phyloP scores from a whole-genome alignment of 2,329 filamentous ascomycete species.

The Trichoderma asperellum region DNA sequence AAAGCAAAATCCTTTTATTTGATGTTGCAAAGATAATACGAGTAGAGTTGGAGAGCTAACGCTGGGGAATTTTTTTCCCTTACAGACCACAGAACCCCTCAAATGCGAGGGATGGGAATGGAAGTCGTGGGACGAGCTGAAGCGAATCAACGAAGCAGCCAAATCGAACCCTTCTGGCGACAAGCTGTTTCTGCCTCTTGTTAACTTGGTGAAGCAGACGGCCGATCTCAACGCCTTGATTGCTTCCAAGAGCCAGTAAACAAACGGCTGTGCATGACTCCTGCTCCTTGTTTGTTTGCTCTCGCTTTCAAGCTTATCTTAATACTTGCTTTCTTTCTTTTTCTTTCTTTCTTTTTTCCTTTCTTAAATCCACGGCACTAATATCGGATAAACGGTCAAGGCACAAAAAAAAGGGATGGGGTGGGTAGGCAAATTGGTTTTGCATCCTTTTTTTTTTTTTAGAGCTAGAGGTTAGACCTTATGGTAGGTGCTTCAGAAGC shows the following conservation, averaged over 20 bases:
- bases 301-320: background rate
- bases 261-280: background rate
- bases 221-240: slow-evolving; percentile 33
- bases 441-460: background rate
- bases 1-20: background rate
- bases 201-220: slow-evolving; percentile 38
- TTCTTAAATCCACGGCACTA: background rate
- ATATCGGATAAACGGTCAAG: background rate
- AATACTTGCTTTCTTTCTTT: background rate
- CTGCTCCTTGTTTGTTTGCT: background rate
- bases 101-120: slow-evolving; percentile 58
- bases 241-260: background rate
- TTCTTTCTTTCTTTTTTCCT: background rate
- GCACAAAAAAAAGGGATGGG: background rate
- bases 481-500: background rate
- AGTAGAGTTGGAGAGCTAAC: background rate
- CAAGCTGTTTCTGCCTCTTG: slow-evolving; percentile 41
- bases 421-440: background rate
- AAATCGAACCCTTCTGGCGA: slow-evolving; percentile 31
- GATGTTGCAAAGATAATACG: background rate
- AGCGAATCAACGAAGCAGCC: slow-evolving; percentile 34
- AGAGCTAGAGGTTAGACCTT: background rate
- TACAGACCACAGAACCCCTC: slow-evolving; percentile 49
- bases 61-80: background rate
- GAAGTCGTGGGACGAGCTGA: slow-evolving; percentile 51